A percentile compares a stretch with the other conserved stretches of the same genome.
Evolutionary conservation across 1,284 basidiomycete species (phyloP).

Genomic region (Pseudozyma pruni): DNA sequence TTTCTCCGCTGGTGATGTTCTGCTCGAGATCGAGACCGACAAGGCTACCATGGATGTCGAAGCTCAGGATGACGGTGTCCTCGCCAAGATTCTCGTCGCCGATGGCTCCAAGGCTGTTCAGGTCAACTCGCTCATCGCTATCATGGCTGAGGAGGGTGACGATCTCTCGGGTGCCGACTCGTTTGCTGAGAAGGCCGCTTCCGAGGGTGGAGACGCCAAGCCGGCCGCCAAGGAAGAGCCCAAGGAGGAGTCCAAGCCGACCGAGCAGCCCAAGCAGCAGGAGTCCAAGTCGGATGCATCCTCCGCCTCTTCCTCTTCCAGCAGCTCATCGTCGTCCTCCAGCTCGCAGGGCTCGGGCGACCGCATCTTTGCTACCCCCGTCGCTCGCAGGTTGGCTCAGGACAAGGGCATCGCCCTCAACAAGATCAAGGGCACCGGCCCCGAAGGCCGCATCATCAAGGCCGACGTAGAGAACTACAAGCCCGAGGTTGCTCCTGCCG

Average conservation of each 20-base stretch:
- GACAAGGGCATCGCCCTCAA: constrained; percentile 92
- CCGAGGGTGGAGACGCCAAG: constrained; percentile 55
- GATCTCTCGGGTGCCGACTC: constrained; percentile 75
- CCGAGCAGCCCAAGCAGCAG: constrained; percentile 55
- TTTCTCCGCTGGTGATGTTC: constrained; percentile 88
- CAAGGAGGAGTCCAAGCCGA: constrained; percentile 47
- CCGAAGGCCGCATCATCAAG: constrained; percentile 90
- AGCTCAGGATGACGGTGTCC: constrained; percentile 69
- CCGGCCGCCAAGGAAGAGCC: constrained; percentile 63
- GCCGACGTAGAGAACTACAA: constrained; percentile 90
- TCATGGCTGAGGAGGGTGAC: constrained; percentile 69
- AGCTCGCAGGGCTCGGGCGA: constrained; percentile 42
- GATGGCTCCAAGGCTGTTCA: constrained; percentile 66
- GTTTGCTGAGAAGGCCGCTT: constrained; percentile 74
- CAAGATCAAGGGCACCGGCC: constrained; percentile 93
- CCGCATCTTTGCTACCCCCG: constrained; percentile 87
- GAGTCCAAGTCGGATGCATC: constrained; percentile 33
- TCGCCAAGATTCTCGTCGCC: constrained; percentile 68
- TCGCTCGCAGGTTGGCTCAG: constrained; percentile 95
- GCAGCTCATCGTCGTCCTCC: constrained; percentile 43
- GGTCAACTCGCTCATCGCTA: constrained; percentile 68
- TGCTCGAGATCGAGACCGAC: constrained; percentile 82
- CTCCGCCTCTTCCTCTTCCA: constrained; percentile 25
- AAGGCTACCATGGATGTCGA: constrained; percentile 69
- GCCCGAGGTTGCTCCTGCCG: constrained; percentile 52